Base-by-base conservation (phyloP, 2,329 filamentous ascomycete genomes). In the Aspergillus sojae region DNA sequence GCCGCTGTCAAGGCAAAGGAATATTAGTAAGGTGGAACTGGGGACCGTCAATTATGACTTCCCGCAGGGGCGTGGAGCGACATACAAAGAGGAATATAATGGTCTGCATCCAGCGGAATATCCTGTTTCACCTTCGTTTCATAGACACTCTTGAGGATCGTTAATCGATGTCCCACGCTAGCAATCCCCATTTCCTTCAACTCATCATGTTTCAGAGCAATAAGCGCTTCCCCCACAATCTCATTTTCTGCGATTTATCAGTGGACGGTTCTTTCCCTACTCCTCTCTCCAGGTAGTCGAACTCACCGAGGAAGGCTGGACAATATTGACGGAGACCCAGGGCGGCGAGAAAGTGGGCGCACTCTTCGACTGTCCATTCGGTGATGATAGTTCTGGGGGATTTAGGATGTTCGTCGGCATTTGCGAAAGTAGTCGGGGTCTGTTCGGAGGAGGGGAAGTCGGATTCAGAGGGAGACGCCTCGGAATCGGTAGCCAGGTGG, bases 71-170 rank as follows among this genome's bases (percentile, higher is more conserved):
- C 26, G 26, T 50, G 34, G 46, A 39, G 58, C 48, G 19, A 83
- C 91, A 72, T 89, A 97, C 94, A 95, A 57, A 95, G 83, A 43
- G 95, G 95, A 58, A 97, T 86, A 77, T 97, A 99, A 78, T 98
- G 92, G 72, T 97, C 94, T 65, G 90, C 89, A 75, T 98, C 94
- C 71, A 97, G 87, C 19, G 92, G 91, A 64, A 98, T 88, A 72
- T 96, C 93, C 74, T 97, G 94, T 68, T 93, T 93, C 77, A 94
- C 90, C 82, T 99, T 99, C 74, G 95, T 90, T 74, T 98, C 94
- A 80, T 97, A 98, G 60, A 98, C 93, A 72, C 89, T 94, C 81
- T 97, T 98, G 63, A 99, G 85, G 62, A 99, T 96, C 26, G 93
- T 96, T 72, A 99, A 84, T 64, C 95, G 90, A 81, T 99, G 95